Base-by-base conservation (phyloP, 306 rosid species). In the Quercus agrifolia region DNA sequence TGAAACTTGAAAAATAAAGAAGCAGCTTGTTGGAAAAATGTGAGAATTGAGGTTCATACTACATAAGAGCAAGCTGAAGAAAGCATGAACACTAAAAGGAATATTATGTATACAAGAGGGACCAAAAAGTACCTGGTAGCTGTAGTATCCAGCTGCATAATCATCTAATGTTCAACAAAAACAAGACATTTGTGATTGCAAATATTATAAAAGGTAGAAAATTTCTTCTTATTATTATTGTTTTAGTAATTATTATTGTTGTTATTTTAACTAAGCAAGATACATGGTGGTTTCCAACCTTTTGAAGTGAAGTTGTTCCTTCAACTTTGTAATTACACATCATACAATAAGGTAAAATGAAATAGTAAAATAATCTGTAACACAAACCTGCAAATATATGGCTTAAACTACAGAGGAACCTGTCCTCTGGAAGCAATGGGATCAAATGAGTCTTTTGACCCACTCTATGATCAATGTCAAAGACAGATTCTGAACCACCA, bases 131-230 rank as follows among this genome's bases (percentile, higher is more conserved):
- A 92, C 99, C 97, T 95, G 93, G 86, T 95, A 95, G 80, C 99
- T 92, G 87, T 92, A 95, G 92, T 95, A 95, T 78, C 99, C 99
- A 77, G 99, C 99, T 6, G 98, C 99, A 89, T 95, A 95, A 79
- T 98, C 92, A 80, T 88, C 92, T 89, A 38, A 70, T 33, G 73
- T 62, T 74, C 55, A 44, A 49, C 64, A 62, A 74, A 38, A 56
- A 15, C 8, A 21, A 61, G 19, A 61, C 19, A 61, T 61, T 61
- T 61, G 68, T 13, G 68, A 61, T 25, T 61, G 4, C 19, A 61
- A 5, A 25, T 12, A 61, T 61, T 12, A 23, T 3, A 61, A 61
- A 25, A 11, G 35, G 31, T 61, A 23, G 33, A 61, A 61, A 61
- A 23, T 41, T 41, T 41, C 11, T 41, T 41, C 0, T 41, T 35